phyloP scores from a whole-genome alignment of 805 yeast genomes.

The Lachancea sp. region DNA sequence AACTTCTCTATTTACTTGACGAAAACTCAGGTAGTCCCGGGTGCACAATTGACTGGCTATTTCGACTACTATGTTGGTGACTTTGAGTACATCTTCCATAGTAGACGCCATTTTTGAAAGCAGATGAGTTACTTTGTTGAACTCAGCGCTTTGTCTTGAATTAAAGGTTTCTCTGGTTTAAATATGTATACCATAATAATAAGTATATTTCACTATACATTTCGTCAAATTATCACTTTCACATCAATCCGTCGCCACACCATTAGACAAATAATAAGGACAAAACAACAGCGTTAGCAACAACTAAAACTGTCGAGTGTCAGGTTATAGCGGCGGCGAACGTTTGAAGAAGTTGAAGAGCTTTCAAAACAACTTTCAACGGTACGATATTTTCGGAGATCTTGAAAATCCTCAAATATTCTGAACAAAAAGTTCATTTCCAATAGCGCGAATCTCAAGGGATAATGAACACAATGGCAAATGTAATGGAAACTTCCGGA shows the following conservation, averaged over 20 bases:
- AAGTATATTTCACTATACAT: background rate
- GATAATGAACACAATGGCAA: too few species aligned
- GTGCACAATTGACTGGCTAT: conserved; percentile 22
- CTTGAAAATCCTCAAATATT: too few species aligned
- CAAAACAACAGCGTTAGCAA: too few species aligned
- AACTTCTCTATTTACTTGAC: conserved; percentile 18
- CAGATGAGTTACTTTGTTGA: background rate
- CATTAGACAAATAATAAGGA: too few species aligned
- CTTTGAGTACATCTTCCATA: conserved; percentile 20
- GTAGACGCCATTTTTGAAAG: conserved; percentile 1
- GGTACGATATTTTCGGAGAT: too few species aligned
- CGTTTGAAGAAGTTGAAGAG: too few species aligned
- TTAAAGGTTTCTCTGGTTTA: background rate
- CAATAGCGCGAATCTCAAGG: too few species aligned
- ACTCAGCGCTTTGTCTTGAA: background rate
- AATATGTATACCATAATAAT: background rate
- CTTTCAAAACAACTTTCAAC: too few species aligned
- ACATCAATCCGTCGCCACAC: background rate
- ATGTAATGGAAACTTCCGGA: too few species aligned
- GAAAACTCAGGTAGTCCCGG: conserved; percentile 23
- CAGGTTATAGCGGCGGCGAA: too few species aligned
- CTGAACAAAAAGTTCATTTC: too few species aligned
- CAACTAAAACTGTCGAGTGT: too few species aligned
- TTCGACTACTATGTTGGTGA: conserved; percentile 18
- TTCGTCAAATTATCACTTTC: background rate